Evolutionary conservation across 108 stramenopile genomes (phyloP).

Genomic region (Chaetoceros muelleri): DNA sequence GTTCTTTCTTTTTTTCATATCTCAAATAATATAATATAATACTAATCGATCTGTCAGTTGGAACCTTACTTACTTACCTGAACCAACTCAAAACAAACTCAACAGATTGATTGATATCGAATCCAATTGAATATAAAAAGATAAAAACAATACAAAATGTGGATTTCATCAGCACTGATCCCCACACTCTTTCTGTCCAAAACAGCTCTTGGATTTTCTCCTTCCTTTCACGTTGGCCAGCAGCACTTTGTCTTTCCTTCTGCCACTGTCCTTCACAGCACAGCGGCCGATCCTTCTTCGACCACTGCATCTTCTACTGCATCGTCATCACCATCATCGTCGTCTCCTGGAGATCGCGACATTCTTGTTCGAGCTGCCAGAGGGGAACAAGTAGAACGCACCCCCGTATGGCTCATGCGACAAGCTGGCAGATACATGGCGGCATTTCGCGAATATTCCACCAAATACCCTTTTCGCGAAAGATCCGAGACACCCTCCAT

Average conservation of each 20-base stretch:
- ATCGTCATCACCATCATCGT: slow-evolving; percentile 1
- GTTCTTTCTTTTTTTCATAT: too few species aligned
- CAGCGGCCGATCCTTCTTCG: slow-evolving; percentile 12
- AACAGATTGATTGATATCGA: too few species aligned
- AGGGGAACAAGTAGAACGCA: slow-evolving; percentile 86
- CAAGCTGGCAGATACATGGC: slow-evolving; percentile 99
- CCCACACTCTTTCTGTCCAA: neutral
- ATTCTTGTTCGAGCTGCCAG: slow-evolving; percentile 91
- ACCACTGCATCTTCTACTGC: slow-evolving; percentile 3
- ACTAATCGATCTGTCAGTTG: too few species aligned
- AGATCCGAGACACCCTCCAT: slow-evolving; percentile 92
- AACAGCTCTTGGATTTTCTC: slow-evolving; percentile 4
- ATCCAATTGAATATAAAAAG: too few species aligned
- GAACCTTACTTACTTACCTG: too few species aligned
- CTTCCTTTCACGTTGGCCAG: neutral
- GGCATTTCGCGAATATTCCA: slow-evolving; percentile 91
- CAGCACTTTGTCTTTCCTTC: too few species aligned
- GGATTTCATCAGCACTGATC: neutral
- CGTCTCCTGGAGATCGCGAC: slow-evolving; percentile 64
- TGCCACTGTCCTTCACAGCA: slow-evolving; percentile 11
- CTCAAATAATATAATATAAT: too few species aligned
- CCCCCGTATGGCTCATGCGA: slow-evolving; percentile 98
- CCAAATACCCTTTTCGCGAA: slow-evolving; percentile 88
- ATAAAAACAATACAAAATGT: neutral
- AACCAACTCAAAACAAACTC: too few species aligned